phyloP scores from a whole-genome alignment of 1,284 basidiomycete species.

The Ustilago shanxiensis region DNA sequence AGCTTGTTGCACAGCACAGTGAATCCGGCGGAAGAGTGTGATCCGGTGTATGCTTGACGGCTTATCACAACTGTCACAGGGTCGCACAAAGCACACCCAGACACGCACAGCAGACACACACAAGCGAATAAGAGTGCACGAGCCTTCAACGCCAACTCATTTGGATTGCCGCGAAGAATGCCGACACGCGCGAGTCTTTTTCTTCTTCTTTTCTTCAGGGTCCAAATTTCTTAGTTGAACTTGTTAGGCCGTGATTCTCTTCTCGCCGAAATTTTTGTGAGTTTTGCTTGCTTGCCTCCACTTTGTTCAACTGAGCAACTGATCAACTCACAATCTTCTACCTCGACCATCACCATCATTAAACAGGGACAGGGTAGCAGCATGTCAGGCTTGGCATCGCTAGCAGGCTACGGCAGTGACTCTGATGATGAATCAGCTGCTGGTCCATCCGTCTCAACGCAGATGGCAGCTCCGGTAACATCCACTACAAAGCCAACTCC shows the following conservation, averaged over 20 bases:
- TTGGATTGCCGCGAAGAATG: slow-evolving; percentile 26
- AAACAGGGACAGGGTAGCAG: not conserved
- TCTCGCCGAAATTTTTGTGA: not conserved
- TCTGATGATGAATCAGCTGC: slow-evolving; percentile 23
- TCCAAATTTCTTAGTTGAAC: not conserved
- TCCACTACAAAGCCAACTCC: not conserved
- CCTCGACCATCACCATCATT: slow-evolving; percentile 1
- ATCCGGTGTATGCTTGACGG: slow-evolving; percentile 10
- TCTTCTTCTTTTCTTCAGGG: not conserved
- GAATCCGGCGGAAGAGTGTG: slow-evolving; percentile 20
- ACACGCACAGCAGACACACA: not conserved
- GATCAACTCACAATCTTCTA: not conserved
- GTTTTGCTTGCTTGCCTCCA: not conserved
- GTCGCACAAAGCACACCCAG: not conserved
- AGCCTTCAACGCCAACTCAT: no score
- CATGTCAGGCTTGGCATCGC: slow-evolving; percentile 39
- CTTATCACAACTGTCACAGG: not conserved
- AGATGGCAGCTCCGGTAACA: not conserved
- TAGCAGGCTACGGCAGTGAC: slow-evolving; percentile 43
- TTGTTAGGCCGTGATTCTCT: not conserved
- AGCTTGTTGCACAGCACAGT: not conserved
- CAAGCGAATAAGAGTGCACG: slow-evolving; percentile 9
- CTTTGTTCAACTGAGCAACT: not conserved
- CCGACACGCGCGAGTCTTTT: slow-evolving; percentile 9
- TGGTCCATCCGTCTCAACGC: not conserved